phyloP scores from a whole-genome alignment of 352 stramenopile species.

The Pythium aquatile region DNA sequence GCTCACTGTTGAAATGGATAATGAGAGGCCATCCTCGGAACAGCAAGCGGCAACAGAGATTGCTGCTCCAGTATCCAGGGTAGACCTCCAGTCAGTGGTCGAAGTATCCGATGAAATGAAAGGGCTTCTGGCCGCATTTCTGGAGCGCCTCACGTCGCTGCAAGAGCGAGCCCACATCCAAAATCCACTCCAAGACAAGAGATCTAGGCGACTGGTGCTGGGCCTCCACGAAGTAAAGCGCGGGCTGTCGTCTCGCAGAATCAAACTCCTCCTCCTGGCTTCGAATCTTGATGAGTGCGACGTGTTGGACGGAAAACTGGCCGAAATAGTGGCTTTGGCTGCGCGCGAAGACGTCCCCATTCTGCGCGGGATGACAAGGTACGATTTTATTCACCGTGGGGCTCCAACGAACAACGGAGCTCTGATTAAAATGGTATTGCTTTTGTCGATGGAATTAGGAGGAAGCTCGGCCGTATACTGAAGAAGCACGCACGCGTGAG shows the following conservation, averaged over 20 bases:
- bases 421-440: conserved; percentile 38
- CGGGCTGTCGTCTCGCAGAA: conserved; percentile 80
- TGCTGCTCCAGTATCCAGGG: neutral
- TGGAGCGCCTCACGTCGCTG: conserved; percentile 41
- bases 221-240: conserved; percentile 91
- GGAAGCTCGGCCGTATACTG: conserved; percentile 89
- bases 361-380: conserved; percentile 49
- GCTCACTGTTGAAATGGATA: neutral
- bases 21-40: neutral
- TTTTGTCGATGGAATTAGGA: conserved; percentile 64
- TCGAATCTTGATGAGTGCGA: conserved; percentile 87
- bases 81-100: neutral
- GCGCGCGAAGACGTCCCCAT: conserved; percentile 42
- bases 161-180: conserved; percentile 70
- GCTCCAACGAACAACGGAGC: neutral
- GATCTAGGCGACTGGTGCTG: conserved; percentile 83
- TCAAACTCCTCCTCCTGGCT: conserved; percentile 86
- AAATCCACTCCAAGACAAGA: conserved; percentile 64
- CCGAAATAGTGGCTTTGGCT: conserved; percentile 80
- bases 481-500: conserved; percentile 94
- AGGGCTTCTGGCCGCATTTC: conserved; percentile 26
- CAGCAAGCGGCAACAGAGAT: neutral
- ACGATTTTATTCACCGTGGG: neutral
- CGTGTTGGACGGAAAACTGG: conserved; percentile 77
- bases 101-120: conserved; percentile 4